Evolutionary conservation across 169 alveolate genomes (phyloP), one percentile per base, ranked within the genome.

Genomic region (Plasmodium vivax): DNA sequence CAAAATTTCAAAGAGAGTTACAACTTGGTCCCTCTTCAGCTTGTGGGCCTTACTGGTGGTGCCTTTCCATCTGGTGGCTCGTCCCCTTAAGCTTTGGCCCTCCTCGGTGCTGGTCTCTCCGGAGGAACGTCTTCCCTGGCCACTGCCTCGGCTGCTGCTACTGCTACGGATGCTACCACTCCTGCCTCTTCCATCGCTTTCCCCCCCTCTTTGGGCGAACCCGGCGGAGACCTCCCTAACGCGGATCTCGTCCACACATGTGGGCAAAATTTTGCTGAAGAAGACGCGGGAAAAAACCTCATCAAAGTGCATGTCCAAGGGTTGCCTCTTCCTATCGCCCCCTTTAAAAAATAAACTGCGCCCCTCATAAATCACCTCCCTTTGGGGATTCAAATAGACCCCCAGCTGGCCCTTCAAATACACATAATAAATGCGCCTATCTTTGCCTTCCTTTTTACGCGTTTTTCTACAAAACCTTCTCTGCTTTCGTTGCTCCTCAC

Each of bases 261-360:
- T 12, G 10, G 19, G 36, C 56, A 82, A 82, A 16, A 82, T 27
- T 34, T 82, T 82, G 27, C 71, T 34, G 43, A 82, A 82, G 27
- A 82, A 56, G 23, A 56, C 12, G n/a, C 8, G 90, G 5, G 80
- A 23, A 56, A 82, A 82, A 16, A 19, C 38, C 16, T 43, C n/a
- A 43, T 82, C 90, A 12, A 82, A 82, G 43, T 82, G 45, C 90
- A 82, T 47, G 12, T 82, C 56, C 19, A 82, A 30, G 38, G 5
- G 77, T 10, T 82, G 47, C 27, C 43, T 34, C 62, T 56, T 16
- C 54, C 19, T 8, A 5, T n/a, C 43, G n/a, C 30, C 43, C 34
- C 43, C 36, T 41, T 82, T 82, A 43, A 82, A 82, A 82, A 82
- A 82, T 23, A 82, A 54, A 32, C 58, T 82, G n/a, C 90, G 47